phyloP scores from a whole-genome alignment of 2,329 filamentous ascomycete species.

The Tolypocladium ophioglossoides region DNA sequence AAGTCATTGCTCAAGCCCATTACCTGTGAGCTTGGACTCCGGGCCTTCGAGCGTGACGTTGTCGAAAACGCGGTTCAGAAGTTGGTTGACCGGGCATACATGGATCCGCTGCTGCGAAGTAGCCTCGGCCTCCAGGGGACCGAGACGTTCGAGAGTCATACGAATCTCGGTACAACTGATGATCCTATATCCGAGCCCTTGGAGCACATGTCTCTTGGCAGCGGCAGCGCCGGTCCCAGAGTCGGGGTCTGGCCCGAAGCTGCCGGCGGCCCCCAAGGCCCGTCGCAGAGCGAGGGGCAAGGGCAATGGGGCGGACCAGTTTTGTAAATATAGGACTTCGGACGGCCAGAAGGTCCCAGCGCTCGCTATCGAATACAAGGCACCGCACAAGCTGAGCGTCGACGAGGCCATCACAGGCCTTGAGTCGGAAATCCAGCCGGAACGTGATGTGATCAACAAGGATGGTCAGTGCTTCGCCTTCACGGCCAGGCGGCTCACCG shows the following conservation, averaged over 20 bases:
- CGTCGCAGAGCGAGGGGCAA: slow-evolving; percentile 15
- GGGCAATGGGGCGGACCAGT: slow-evolving; percentile 20
- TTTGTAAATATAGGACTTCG: slow-evolving; percentile 11
- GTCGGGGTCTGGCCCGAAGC: no score
- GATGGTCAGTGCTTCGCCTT: slow-evolving; percentile 19
- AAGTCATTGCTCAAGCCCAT: background rate
- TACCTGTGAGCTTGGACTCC: background rate
- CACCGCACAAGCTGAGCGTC: no score
- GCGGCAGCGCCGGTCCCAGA: no score
- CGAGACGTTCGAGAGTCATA: slow-evolving; percentile 26
- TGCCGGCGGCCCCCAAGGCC: no score
- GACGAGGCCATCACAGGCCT: slow-evolving; percentile 22
- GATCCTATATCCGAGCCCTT: slow-evolving; percentile 12
- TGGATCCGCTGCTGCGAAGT: no score
- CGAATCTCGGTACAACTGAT: slow-evolving; percentile 16
- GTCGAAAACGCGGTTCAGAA: slow-evolving; percentile 20
- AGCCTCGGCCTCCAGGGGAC: slow-evolving; percentile 19
- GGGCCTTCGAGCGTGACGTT: slow-evolving; percentile 19
- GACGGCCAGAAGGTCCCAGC: background rate
- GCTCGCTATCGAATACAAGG: no score
- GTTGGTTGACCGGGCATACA: slow-evolving; percentile 21
- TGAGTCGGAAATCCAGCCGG: slow-evolving; percentile 20
- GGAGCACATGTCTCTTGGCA: slow-evolving; percentile 12
- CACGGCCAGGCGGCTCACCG: slow-evolving; percentile 15
- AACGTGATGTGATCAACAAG: slow-evolving; percentile 20